Evolutionary conservation across 768 basidiomycete genomes (phyloP).

Genomic region (Antrodiella citrinella): DNA sequence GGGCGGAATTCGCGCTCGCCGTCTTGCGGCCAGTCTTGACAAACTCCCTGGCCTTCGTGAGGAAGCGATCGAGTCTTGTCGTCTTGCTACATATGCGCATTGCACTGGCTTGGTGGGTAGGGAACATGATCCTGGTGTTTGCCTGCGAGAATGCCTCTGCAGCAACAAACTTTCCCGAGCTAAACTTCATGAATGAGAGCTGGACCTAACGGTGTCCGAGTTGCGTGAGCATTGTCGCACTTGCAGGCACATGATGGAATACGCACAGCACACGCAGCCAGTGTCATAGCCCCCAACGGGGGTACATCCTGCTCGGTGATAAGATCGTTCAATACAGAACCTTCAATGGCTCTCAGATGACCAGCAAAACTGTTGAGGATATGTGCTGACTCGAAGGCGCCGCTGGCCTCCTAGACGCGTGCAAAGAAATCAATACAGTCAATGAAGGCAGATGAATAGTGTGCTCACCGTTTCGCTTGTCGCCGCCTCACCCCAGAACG

Average conservation of each 20-base stretch:
- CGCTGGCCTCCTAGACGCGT: neutral
- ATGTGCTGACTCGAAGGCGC: neutral
- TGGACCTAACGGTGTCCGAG: neutral
- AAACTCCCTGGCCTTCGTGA: constrained; percentile 21
- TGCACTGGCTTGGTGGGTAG: neutral
- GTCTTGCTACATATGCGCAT: neutral
- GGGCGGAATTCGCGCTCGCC: too few species aligned
- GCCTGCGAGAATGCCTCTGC: neutral
- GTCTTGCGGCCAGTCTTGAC: too few species aligned
- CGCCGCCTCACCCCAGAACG: neutral
- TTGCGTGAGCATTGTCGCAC: neutral
- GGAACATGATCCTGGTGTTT: neutral
- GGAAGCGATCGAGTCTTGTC: constrained; percentile 15
- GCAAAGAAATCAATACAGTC: neutral
- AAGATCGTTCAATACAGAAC: neutral
- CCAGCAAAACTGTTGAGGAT: neutral
- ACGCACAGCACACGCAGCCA: neutral
- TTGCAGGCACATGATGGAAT: neutral
- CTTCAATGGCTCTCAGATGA: neutral
- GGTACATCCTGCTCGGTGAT: neutral
- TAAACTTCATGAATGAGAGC: neutral
- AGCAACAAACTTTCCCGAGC: neutral
- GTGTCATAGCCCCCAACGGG: neutral
- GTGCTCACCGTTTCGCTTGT: neutral
- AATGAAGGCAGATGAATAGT: neutral